Conservation (phyloP, 495 filamentous ascomycete genomes). For the Aspergillus campestris region DNA sequence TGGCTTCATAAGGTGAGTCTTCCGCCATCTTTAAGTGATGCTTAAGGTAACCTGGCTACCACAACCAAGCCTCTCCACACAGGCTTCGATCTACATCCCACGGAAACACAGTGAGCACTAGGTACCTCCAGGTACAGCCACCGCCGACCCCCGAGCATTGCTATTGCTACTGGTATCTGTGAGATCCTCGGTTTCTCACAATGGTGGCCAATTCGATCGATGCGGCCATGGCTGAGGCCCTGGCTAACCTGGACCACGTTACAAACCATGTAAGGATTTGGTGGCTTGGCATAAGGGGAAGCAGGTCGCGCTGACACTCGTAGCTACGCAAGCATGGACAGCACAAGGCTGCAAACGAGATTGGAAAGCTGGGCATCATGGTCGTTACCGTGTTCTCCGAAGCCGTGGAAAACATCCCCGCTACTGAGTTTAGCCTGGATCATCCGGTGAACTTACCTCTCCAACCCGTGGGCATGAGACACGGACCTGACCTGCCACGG, state of each 20-base stretch:
- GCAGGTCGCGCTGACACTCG: neutral
- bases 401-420: conserved; percentile 8
- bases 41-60: no score
- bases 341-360: conserved; percentile 17
- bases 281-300: neutral
- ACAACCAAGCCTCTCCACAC: no score
- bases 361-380: conserved; percentile 18
- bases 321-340: conserved; percentile 20
- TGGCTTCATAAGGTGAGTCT: no score
- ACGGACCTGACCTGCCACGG: neutral
- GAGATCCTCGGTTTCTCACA: neutral
- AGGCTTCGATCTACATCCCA: no score
- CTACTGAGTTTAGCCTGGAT: conserved; percentile 6
- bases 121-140: no score
- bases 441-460: conserved; percentile 8
- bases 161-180: neutral
- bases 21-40: no score
- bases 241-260: conserved; percentile 15
- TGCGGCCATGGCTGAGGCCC: conserved; percentile 16
- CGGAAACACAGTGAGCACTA: no score
- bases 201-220: conserved; percentile 11
- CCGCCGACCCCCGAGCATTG: neutral
- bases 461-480: neutral
- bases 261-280: conserved; percentile 12
- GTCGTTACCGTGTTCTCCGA: conserved; percentile 16